These are phyloP conservation scores for Aspergillus texensis DNA, from an alignment of 2,329 filamentous ascomycete species.

Conservation along the genomic window DNA sequence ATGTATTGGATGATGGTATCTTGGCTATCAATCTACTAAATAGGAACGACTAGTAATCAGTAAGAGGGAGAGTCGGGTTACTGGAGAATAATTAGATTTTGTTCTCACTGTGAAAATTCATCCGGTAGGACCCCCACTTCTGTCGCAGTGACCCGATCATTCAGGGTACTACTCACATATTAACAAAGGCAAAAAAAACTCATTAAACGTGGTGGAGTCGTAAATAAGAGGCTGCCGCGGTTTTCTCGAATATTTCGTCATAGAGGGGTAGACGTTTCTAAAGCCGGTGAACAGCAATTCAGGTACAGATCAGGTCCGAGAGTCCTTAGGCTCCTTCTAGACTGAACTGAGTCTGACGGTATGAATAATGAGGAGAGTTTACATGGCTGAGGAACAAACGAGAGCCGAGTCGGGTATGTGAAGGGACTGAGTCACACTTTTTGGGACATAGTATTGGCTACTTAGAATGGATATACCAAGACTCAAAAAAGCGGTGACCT, in stretches of 20 bases:
- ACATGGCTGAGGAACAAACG: background rate
- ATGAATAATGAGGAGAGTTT: constrained; percentile 1
- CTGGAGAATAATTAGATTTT: background rate
- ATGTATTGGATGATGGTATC: background rate
- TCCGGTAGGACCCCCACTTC: background rate
- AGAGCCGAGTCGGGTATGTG: background rate
- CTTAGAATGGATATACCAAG: constrained; percentile 1
- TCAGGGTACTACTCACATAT: background rate
- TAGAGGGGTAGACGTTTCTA: background rate
- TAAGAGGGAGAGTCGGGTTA: background rate
- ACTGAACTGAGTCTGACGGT: background rate
- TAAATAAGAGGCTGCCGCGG: background rate
- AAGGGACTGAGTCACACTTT: background rate
- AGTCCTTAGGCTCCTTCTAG: background rate
- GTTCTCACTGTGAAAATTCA: no score
- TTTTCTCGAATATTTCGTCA: constrained; percentile 3
- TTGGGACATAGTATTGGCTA: background rate
- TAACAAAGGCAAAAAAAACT: no score
- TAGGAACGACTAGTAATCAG: background rate
- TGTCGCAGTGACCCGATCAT: background rate
- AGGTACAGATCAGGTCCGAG: background rate
- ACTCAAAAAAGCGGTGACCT: constrained; percentile 3
- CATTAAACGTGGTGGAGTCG: background rate
- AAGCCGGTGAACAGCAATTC: constrained; percentile 3
- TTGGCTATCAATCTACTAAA: background rate